Conservation (phyloP, 192 early-diverging fungal species). For the Geranomyces michiganensis region DNA sequence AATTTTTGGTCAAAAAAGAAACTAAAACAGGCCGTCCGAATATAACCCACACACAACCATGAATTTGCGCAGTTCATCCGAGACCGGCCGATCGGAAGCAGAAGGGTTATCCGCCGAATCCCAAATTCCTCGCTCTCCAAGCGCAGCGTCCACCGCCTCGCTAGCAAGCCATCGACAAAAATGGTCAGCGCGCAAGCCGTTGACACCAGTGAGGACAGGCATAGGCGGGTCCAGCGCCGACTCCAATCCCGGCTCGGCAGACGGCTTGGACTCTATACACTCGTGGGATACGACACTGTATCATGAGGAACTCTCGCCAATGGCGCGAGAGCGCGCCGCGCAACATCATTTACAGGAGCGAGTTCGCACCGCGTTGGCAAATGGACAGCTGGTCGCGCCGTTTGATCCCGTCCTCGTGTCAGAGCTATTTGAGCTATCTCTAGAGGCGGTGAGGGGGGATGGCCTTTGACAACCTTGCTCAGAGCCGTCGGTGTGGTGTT, state of each 20-base stretch:
- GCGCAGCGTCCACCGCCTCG: slow-evolving; percentile 3
- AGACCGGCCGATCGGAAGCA: neutral
- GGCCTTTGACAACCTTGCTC: neutral
- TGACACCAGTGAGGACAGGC: neutral
- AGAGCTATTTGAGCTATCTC: slow-evolving; percentile 43
- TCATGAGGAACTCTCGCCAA: slow-evolving; percentile 1
- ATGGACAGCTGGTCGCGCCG: neutral
- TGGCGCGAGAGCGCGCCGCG: neutral
- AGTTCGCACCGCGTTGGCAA: neutral
- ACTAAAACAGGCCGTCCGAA: no score
- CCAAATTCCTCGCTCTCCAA: slow-evolving; percentile 7
- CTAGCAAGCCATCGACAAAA: slow-evolving; percentile 6
- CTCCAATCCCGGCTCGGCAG: neutral
- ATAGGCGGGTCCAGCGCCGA: neutral
- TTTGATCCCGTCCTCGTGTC: slow-evolving; percentile 27
- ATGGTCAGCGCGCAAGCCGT: neutral
- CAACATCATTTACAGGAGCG: slow-evolving; percentile 7
- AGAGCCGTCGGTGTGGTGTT: neutral
- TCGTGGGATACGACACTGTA: neutral
- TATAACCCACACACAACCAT: no score
- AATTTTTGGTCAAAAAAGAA: no score
- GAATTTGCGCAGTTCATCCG: neutral
- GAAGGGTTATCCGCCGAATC: neutral
- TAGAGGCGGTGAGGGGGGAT: slow-evolving; percentile 41
- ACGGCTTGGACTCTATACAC: neutral